Base-by-base conservation (phyloP, 352 stramenopile species). In the Aphanomyces cochlioides region DNA sequence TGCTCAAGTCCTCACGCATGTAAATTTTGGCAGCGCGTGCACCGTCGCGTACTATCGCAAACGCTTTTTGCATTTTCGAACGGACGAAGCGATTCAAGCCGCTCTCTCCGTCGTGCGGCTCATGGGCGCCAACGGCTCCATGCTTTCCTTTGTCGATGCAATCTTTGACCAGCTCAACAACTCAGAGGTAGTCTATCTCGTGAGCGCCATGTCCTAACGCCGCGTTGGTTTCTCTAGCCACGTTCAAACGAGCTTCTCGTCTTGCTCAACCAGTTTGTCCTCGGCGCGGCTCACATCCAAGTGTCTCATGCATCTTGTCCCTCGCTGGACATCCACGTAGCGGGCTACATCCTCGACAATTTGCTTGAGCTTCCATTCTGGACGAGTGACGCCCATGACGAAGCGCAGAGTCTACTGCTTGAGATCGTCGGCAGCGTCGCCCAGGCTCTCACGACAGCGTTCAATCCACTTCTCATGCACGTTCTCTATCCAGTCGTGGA, bases 401-500 rank as follows among this genome's bases (percentile, higher is more conserved):
- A 13, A 77, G 87, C 66, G 76, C 77, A 66, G 80, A 86, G 36
- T 74, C 6, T 94, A 5, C 76, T 93, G 74, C 76, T 92, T 28
- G 88, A 95, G 45, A 89, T 80, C 41, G 66, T 95, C 65, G 86
- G 85, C 28, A 69, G 90, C 15, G 92, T 85, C 70, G 86, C 81
- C 2, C 77, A 95, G 69, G 79, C 91, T 39, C 69, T 88, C 47
- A 72, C 75, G 0, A 21, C n/a, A 1, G 75, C 81, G 39, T 93
- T 93, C 39, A 73, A 72, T 5, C 36, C 81, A 7, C 89, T 94
- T 53, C 66, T 95, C 43, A 75, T 95, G 8, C 76, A 91, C 58
- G 77, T 82, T 12, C 59, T 95, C 39, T 94, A 93, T 67, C 82
- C 82, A n/a, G 56, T 95, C 48, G 85, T 93, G n/a, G 88, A 94